Evolutionary conservation across 208 protist genomes (phyloP).

Genomic region (Acanthamoeba healyi): DNA sequence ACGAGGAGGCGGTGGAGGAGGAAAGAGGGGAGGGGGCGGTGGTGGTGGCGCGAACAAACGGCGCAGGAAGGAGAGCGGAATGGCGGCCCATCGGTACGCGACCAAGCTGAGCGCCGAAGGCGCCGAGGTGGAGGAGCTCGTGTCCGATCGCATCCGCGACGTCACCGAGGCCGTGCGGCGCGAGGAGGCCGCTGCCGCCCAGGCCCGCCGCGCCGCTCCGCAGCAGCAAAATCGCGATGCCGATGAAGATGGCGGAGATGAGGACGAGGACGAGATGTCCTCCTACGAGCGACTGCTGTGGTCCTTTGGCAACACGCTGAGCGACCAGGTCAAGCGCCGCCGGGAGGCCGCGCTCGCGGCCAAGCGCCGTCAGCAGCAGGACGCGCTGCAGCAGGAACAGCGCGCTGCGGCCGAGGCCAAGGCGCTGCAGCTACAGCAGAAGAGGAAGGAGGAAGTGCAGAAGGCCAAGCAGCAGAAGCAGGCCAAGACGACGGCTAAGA

Average conservation of each 20-base stretch:
- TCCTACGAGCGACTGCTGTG: slow-evolving; percentile 7
- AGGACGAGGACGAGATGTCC: slow-evolving; percentile 31
- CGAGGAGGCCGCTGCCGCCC: slow-evolving; percentile 26
- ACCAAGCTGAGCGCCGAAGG: neutral
- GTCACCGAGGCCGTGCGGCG: slow-evolving; percentile 6
- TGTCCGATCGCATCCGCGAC: slow-evolving; percentile 4
- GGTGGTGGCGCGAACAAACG: slow-evolving; percentile 21
- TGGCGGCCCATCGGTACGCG: neutral
- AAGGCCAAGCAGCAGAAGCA: neutral
- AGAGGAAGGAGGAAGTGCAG: neutral
- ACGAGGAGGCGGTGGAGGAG: neutral
- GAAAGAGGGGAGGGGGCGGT: neutral
- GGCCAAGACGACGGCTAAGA: neutral
- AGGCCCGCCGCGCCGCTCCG: neutral
- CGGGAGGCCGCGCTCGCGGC: neutral
- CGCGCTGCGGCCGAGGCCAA: neutral
- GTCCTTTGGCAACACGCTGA: neutral
- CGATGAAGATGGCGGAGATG: neutral
- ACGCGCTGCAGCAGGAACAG: neutral
- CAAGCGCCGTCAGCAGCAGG: slow-evolving; percentile 20
- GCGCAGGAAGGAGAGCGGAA: neutral
- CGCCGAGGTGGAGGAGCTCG: slow-evolving; percentile 45
- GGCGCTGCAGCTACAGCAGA: neutral
- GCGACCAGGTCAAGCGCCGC: slow-evolving; percentile 21
- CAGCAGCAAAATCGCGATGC: neutral